phyloP scores from a whole-genome alignment of 2,329 filamentous ascomycete species.

The Verticillium zaregamsianum region DNA sequence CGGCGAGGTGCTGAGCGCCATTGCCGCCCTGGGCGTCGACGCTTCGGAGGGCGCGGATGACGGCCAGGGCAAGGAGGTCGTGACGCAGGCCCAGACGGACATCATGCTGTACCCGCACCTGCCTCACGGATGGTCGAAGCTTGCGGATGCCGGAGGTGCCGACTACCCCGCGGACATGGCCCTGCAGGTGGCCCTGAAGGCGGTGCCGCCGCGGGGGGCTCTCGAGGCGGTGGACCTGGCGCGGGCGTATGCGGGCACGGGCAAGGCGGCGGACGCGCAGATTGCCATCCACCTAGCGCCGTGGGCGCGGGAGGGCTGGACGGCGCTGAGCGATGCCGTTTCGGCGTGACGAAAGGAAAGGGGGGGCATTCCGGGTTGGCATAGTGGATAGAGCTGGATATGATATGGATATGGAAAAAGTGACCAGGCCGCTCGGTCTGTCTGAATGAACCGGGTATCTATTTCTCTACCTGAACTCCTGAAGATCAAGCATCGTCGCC shows the following conservation, averaged over 20 bases:
- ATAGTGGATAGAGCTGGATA: no score
- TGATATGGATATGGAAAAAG: background rate
- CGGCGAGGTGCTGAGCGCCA: constrained; percentile 69
- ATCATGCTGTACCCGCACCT: constrained; percentile 78
- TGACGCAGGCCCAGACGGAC: constrained; percentile 66
- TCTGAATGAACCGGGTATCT: background rate
- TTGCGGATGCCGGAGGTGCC: constrained; percentile 57
- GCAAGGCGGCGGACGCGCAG: constrained; percentile 69
- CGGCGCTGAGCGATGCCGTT: constrained; percentile 41
- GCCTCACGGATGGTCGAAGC: constrained; percentile 74
- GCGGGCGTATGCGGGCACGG: constrained; percentile 69
- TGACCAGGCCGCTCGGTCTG: background rate
- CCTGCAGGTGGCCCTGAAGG: constrained; percentile 69
- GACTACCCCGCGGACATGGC: constrained; percentile 70
- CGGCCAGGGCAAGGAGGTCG: constrained; percentile 38
- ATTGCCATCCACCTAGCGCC: constrained; percentile 75
- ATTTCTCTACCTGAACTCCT: background rate
- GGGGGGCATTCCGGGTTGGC: background rate
- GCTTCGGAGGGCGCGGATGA: constrained; percentile 38
- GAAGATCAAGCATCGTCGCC: background rate
- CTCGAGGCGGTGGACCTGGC: constrained; percentile 68
- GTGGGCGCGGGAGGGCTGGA: constrained; percentile 68
- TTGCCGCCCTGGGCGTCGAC: constrained; percentile 56
- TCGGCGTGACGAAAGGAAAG: constrained; percentile 8
- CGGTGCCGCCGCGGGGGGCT: constrained; percentile 67